A percentile compares a stretch with the other conserved stretches of the same genome.
These are phyloP conservation scores for Sporothrix schenckii DNA, from an alignment of 2,329 filamentous ascomycete genomes.

Conservation along the genomic window DNA sequence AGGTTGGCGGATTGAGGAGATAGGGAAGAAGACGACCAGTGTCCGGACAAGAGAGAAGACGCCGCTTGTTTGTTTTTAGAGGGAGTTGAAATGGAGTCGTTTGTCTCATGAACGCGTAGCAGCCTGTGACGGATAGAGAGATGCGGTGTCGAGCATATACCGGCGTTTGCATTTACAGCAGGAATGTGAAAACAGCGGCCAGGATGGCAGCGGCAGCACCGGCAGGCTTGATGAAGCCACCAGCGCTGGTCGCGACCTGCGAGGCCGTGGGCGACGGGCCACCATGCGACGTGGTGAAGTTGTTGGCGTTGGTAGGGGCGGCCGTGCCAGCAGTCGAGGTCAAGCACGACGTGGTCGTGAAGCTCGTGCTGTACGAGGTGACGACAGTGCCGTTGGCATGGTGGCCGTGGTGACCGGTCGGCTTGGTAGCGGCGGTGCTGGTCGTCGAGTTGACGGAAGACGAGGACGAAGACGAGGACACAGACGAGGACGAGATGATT, in stretches of 20 bases:
- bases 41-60: not conserved
- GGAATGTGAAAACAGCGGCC: slow-evolving; percentile 41
- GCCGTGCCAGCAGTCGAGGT: slow-evolving; percentile 4
- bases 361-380: slow-evolving; percentile 36
- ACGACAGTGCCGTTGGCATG: slow-evolving; percentile 33
- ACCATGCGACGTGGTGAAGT: slow-evolving; percentile 34
- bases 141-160: not conserved
- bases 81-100: slow-evolving; percentile 12
- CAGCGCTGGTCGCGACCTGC: slow-evolving; percentile 41
- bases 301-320: slow-evolving; percentile 21
- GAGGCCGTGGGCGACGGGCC: slow-evolving; percentile 29
- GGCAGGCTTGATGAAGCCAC: slow-evolving; percentile 41
- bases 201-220: slow-evolving; percentile 40
- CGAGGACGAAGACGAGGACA: slow-evolving; percentile 36
- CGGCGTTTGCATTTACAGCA: slow-evolving; percentile 33
- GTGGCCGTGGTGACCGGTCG: slow-evolving; percentile 2
- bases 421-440: slow-evolving; percentile 23
- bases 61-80: slow-evolving; percentile 30
- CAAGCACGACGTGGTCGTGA: slow-evolving; percentile 29
- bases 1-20: slow-evolving; percentile 1
- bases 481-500: slow-evolving; percentile 40
- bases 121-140: slow-evolving; percentile 23
- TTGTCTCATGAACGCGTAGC: slow-evolving; percentile 37
- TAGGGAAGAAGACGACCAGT: not conserved
- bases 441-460: slow-evolving; percentile 29